A percentile compares a stretch with the other conserved stretches of the same genome.
Conservation (phyloP, 78 protist species). For the Emiliania huxleyi region DNA sequence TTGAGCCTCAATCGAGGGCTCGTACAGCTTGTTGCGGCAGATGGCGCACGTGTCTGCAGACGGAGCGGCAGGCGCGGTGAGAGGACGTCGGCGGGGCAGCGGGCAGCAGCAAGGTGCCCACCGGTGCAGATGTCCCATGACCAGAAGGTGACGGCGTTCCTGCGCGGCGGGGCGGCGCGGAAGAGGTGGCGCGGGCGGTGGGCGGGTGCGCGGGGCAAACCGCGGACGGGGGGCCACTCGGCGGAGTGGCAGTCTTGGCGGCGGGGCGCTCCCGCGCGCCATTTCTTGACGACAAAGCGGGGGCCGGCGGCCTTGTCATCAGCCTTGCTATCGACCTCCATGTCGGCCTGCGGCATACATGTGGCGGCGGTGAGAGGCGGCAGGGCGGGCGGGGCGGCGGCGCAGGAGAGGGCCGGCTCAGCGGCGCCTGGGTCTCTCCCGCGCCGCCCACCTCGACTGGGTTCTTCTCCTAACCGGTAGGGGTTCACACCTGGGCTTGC, state of each 20-base stretch:
- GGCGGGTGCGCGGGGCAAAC: background rate
- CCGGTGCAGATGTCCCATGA: constrained; percentile 14
- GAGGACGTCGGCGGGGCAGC: background rate
- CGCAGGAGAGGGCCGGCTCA: too few relatives aligned
- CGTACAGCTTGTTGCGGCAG: constrained; percentile 8
- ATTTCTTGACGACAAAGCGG: constrained; percentile 19
- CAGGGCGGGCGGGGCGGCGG: too few relatives aligned
- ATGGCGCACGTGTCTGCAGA: constrained; percentile 7
- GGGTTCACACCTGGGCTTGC: too few relatives aligned
- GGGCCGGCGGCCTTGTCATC: background rate
- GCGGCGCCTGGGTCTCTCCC: too few relatives aligned
- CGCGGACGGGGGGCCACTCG: background rate
- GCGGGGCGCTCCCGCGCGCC: background rate
- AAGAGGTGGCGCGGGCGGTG: background rate
- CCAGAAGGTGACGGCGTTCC: constrained; percentile 17
- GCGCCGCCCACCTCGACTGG: too few relatives aligned
- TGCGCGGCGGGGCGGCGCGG: background rate
- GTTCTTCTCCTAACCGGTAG: too few relatives aligned
- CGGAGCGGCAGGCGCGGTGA: background rate
- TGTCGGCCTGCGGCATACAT: too few relatives aligned
- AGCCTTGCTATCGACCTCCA: background rate
- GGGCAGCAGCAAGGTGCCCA: too few relatives aligned
- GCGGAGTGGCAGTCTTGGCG: background rate
- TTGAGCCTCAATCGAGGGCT: background rate
- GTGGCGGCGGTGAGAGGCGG: too few relatives aligned